phyloP scores from a whole-genome alignment of 169 alveolate species.

The Plasmodium berghei region DNA sequence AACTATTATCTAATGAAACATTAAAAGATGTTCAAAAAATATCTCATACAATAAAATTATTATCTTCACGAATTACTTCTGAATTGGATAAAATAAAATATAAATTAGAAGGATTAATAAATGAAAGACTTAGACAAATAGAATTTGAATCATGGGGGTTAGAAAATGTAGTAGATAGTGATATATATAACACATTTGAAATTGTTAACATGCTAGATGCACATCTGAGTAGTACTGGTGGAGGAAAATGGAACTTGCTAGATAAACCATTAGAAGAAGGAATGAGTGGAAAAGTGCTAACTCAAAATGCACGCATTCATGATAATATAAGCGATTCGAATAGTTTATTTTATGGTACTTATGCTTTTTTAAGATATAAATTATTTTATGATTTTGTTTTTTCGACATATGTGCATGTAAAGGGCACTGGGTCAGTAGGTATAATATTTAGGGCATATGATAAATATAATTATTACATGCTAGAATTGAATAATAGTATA shows the following conservation, averaged over 20 bases:
- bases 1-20: constrained; percentile 67
- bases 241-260: constrained; percentile 77
- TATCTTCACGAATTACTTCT: constrained; percentile 62
- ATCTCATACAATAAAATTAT: constrained; percentile 47
- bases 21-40: constrained; percentile 72
- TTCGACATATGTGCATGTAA: constrained; percentile 79
- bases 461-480: constrained; percentile 82
- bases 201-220: constrained; percentile 42
- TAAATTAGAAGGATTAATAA: constrained; percentile 45
- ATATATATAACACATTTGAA: constrained; percentile 45
- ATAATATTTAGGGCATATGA: constrained; percentile 85
- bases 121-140: constrained; percentile 64
- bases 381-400: constrained; percentile 81
- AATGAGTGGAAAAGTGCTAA: constrained; percentile 32
- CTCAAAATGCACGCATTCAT: constrained; percentile 73
- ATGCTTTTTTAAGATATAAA: constrained; percentile 81
- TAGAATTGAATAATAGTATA: constrained; percentile 81
- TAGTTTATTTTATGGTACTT: constrained; percentile 80
- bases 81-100: constrained; percentile 67
- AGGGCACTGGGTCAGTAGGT: constrained; percentile 87
- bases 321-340: constrained; percentile 29
- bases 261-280: constrained; percentile 74
- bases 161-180: constrained; percentile 5
- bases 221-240: constrained; percentile 12
- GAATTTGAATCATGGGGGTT: constrained; percentile 69